A percentile compares a stretch with the other conserved stretches of the same genome.
Evolutionary conservation across 2,329 filamentous ascomycete genomes (phyloP).

Genomic region (Aspergillus calidoustus): DNA sequence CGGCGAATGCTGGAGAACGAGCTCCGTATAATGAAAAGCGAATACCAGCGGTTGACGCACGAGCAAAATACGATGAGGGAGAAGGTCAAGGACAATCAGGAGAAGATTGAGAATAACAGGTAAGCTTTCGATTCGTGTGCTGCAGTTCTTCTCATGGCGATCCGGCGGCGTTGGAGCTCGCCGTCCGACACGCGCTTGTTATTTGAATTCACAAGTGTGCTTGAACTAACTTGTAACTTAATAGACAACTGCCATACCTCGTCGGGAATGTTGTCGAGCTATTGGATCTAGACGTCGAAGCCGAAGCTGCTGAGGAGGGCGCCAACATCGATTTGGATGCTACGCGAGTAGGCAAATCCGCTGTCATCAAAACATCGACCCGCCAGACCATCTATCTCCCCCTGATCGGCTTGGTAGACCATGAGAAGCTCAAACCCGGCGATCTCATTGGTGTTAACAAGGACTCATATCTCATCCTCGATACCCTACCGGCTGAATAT

Average conservation of each 20-base stretch:
- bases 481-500: conserved; percentile 96
- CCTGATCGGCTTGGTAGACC: conserved; percentile 94
- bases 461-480: conserved; percentile 95
- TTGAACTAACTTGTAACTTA: conserved; percentile 13
- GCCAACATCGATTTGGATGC: conserved; percentile 98
- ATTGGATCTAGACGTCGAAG: conserved; percentile 92
- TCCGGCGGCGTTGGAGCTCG: neutral
- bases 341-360: conserved; percentile 94
- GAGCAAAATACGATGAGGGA: conserved; percentile 96
- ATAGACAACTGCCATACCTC: conserved; percentile 93
- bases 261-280: conserved; percentile 98
- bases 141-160: conserved; percentile 12
- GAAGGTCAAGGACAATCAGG: conserved; percentile 98
- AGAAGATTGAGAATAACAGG: conserved; percentile 99
- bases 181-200: neutral
- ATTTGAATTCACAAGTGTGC: neutral
- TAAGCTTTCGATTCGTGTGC: conserved; percentile 44
- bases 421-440: conserved; percentile 90
- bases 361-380: conserved; percentile 98
- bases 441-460: conserved; percentile 99
- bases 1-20: conserved; percentile 95
- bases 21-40: conserved; percentile 97
- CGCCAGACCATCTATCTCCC: conserved; percentile 98
- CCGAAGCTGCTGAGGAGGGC: conserved; percentile 94
- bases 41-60: conserved; percentile 89